Percentiles rank a stretch among this genome's conserved stretches.
These are phyloP conservation scores for Pseudonitzschia multiseries DNA, from an alignment of 108 stramenopile genomes.

Conservation along the genomic window DNA sequence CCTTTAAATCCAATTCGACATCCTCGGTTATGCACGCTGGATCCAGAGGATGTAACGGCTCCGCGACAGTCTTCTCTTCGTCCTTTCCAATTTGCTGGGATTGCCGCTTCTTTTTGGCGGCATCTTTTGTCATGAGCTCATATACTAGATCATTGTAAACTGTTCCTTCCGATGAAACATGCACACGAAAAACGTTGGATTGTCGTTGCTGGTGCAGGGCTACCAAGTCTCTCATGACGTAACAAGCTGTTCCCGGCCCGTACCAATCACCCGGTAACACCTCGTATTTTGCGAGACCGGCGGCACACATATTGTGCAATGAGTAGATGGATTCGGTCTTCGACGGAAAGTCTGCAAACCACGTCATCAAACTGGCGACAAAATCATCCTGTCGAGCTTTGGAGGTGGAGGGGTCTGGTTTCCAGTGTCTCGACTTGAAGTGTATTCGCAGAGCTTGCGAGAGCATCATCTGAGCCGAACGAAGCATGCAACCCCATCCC, in stretches of 20 bases:
- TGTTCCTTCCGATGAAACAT: constrained; percentile 81
- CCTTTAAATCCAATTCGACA: not conserved
- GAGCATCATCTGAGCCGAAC: constrained; percentile 96
- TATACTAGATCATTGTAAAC: constrained; percentile 75
- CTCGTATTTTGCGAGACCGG: constrained; percentile 69
- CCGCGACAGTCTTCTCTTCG: not conserved
- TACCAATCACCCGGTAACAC: constrained; percentile 90
- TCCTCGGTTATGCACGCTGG: constrained; percentile 6
- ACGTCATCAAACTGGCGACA: constrained; percentile 44
- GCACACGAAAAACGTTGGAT: constrained; percentile 54
- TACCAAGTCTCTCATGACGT: constrained; percentile 77
- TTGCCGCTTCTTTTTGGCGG: constrained; percentile 24
- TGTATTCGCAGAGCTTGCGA: constrained; percentile 78
- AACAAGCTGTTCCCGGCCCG: constrained; percentile 82
- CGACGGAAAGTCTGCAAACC: constrained; percentile 85
- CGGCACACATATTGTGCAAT: constrained; percentile 85
- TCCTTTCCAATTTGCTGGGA: constrained; percentile 11
- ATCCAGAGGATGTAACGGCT: constrained; percentile 30
- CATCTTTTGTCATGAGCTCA: constrained; percentile 64
- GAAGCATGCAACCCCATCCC: constrained; percentile 99
- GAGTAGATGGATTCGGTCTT: constrained; percentile 55
- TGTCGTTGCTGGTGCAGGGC: constrained; percentile 46
- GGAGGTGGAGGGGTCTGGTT: constrained; percentile 30
- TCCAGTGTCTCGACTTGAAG: constrained; percentile 62
- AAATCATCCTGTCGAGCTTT: constrained; percentile 45